phyloP scores from a whole-genome alignment of 2,329 filamentous ascomycete species.

The Pseudocercospora fijiensis region DNA sequence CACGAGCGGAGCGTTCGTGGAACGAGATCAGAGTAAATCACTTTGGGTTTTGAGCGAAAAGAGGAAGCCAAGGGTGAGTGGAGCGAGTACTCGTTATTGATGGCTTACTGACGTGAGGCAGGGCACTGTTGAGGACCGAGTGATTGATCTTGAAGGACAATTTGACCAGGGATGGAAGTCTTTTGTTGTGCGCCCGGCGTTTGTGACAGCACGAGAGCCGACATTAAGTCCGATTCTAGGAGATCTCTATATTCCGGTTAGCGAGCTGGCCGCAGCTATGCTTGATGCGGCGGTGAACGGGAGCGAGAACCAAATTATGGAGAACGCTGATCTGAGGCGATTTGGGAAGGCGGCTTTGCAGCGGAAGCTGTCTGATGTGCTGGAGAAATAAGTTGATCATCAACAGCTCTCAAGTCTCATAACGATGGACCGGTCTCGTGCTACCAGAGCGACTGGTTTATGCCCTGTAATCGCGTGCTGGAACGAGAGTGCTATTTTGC shows the following conservation, averaged over 20 bases:
- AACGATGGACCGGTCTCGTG: not conserved
- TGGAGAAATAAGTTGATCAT: not conserved
- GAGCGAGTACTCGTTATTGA: not conserved
- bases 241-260: not conserved
- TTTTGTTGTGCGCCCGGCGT: not conserved
- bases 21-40: constrained; percentile 36
- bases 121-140: not conserved
- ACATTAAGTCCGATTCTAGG: not conserved
- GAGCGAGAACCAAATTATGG: not conserved
- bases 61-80: constrained; percentile 34
- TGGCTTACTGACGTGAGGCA: not conserved
- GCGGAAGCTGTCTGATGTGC: not conserved
- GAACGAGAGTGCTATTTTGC: no score
- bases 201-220: not conserved
- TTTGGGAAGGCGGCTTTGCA: not conserved
- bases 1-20: constrained; percentile 37
- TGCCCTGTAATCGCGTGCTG: not conserved
- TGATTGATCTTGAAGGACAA: not conserved
- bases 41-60: constrained; percentile 37
- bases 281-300: not conserved
- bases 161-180: not conserved
- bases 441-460: not conserved
- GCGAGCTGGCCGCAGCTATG: not conserved
- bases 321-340: not conserved
- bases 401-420: not conserved